Base-by-base conservation (phyloP, 192 early-diverging fungal genomes). In the Backusella macrospora region DNA sequence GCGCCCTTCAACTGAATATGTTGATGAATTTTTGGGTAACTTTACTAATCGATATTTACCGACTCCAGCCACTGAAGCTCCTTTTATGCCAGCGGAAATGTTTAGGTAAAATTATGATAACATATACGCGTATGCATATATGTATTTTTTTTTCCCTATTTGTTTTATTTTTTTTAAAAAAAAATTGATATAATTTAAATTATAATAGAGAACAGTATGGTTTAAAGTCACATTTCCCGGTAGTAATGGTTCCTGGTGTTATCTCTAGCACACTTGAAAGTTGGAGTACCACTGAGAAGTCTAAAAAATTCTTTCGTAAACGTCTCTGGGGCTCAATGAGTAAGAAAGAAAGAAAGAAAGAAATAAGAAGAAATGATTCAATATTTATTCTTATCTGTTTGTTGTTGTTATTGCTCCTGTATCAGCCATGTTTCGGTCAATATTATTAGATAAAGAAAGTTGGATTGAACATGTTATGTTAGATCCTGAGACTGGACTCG, bases 231-330 rank as follows among this genome's bases (percentile, higher is more conserved):
- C 78, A 70, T 62, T 85, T 83, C 62, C 90, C 90, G 49, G 92
- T 97, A 0, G 86, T 94, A 0, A 75, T 97, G 71, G 90, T 97
- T 13, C 96, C 95, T 1, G 96, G 96, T 21, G 94, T 96, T 73
- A 92, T 94, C 14, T 94, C 92, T 1, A 92, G 94, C 12, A 93
- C 92, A 0, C 84, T 97, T 34, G 95, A 96, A 80, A 94, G 92
- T 70, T 97, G 95, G 95, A 91, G 90, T 63, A 92, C 90, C 7
- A 76, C 82, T 12, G 86, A 86, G 71, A 96, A 93, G 69, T 94
- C 92, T 23, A 79, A 87, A 71, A 91, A 91, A 63, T 96, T 94
- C 72, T 96, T 96, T 81, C 85, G 95, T 68, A 93, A 94, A 78
- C 82, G 93, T 63, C 86, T 97, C 84, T 96, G 92, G 93, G 94